Evolutionary conservation across 1,284 basidiomycete genomes (phyloP).

Genomic region (Ceraceosorus guamensis): DNA sequence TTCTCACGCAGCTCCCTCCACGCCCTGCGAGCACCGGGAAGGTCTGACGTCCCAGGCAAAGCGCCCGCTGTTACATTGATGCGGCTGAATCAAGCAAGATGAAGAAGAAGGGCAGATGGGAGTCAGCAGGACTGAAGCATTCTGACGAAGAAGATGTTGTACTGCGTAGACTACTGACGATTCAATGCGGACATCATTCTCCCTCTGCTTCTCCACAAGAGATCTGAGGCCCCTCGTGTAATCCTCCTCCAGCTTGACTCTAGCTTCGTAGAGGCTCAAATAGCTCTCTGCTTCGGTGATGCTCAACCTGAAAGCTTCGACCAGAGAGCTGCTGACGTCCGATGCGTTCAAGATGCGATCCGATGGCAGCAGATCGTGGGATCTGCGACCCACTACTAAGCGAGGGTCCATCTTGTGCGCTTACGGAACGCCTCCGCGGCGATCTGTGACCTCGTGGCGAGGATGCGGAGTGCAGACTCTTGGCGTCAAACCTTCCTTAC

Average conservation of each 20-base stretch:
- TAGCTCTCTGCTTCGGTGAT: slow-evolving; percentile 40
- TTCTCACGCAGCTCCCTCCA: slow-evolving; percentile 37
- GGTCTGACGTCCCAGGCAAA: slow-evolving; percentile 5
- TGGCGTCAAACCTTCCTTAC: too few relatives aligned
- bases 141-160: too few relatives aligned
- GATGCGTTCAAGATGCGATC: too few relatives aligned
- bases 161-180: slow-evolving; percentile 11
- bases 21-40: slow-evolving; percentile 19
- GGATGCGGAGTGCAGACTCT: too few relatives aligned
- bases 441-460: too few relatives aligned
- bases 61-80: not conserved
- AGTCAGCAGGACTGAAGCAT: too few relatives aligned
- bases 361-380: too few relatives aligned
- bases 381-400: too few relatives aligned
- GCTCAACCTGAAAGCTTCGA: slow-evolving; percentile 27
- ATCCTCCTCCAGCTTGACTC: slow-evolving; percentile 42
- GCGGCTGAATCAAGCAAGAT: not conserved
- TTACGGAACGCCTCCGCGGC: too few relatives aligned
- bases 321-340: too few relatives aligned
- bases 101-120: not conserved
- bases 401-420: too few relatives aligned
- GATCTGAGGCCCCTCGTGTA: slow-evolving; percentile 25
- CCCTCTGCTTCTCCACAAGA: slow-evolving; percentile 32
- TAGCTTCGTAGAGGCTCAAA: slow-evolving; percentile 28
- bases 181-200: slow-evolving; percentile 36